phyloP scores from a whole-genome alignment of 2,329 filamentous ascomycete species.

The Plenodomus lindquistii region DNA sequence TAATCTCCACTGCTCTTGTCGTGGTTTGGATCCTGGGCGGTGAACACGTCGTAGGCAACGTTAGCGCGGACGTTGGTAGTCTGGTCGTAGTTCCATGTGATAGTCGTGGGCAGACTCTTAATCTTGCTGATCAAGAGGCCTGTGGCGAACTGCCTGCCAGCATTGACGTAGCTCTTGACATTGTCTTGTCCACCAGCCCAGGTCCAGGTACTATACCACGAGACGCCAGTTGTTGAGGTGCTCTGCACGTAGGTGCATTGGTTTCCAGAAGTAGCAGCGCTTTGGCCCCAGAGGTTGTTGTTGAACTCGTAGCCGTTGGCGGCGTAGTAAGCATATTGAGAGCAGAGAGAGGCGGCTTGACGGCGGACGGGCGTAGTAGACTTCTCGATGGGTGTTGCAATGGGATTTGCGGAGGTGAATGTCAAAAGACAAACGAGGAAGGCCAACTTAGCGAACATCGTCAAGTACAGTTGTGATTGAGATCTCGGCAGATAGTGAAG shows the following conservation, averaged over 20 bases:
- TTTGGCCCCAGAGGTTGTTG: conserved; percentile 31
- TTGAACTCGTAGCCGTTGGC: conserved; percentile 27
- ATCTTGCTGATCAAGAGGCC: conserved; percentile 17
- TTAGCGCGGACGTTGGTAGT: conserved; percentile 21
- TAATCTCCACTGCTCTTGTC: conserved; percentile 29
- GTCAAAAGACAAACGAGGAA: not conserved
- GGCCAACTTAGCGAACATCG: not conserved
- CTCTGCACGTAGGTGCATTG: conserved; percentile 27
- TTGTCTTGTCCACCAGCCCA: conserved; percentile 26
- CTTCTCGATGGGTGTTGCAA: not conserved
- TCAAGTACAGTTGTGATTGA: not conserved
- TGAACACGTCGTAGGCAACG: conserved; percentile 34
- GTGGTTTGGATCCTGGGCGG: conserved; percentile 23
- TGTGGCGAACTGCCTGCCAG: conserved; percentile 20
- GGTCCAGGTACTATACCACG: conserved; percentile 21
- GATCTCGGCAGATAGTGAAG: not conserved
- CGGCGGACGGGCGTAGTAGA: not conserved
- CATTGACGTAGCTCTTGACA: conserved; percentile 30
- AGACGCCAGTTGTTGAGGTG: conserved; percentile 15
- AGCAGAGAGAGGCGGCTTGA: conserved; percentile 15
- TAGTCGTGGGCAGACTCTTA: conserved; percentile 22
- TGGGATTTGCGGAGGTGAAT: not conserved
- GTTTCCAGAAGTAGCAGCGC: conserved; percentile 12
- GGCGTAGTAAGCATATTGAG: conserved; percentile 21
- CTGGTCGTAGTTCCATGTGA: conserved; percentile 24